Base-by-base conservation (phyloP, 148 eudicot species). In the Talinum fruticosum region DNA sequence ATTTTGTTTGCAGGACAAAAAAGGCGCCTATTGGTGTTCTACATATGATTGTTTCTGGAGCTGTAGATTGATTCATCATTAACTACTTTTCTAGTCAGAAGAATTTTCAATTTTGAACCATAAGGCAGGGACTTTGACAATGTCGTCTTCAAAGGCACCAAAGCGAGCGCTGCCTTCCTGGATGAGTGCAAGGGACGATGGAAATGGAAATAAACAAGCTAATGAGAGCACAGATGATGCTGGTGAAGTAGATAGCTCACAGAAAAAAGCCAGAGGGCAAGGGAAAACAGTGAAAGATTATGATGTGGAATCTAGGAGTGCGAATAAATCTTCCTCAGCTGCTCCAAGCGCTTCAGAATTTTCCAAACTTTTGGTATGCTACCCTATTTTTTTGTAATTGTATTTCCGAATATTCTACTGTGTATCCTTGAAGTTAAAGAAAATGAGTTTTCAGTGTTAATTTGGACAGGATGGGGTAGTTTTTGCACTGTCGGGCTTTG, bases 401-500 rank as follows among this genome's bases (percentile, higher is more conserved):
- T 26, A 51, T 69, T 8, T 35, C 8, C 30, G 26, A 10, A 24
- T 36, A 23, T 36, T 30, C 4, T 33, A 44, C 21, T 83, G 45
- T 53, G 1, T 23, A 8, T 23, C n/a, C n/a, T 49, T 51, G 36
- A 64, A 38, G 18, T 80, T 66, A 34, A 71, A 24, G 70, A 49
- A 35, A 35, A 69, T 81, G 59, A 74, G 19, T 77, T 67, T 34
- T 28, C 66, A 30, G 54, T 78, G 51, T 61, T 74, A 71, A 82
- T 77, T 75, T 80, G 76, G 79, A 82, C 87, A 96, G 98, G 98
- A 96, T 72, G 99, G 98, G 41, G 95, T 96, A 37, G 97, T 91
- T 47, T 89, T 96, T 80, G 98, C 77, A 10, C 86, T 96, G 32
- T 96, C 99, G 7, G 99, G 99, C 33, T 90, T 96, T 90, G 95